Evolutionary conservation across 352 stramenopile species (phyloP).

Genomic region (Globisporangium middletonii): DNA sequence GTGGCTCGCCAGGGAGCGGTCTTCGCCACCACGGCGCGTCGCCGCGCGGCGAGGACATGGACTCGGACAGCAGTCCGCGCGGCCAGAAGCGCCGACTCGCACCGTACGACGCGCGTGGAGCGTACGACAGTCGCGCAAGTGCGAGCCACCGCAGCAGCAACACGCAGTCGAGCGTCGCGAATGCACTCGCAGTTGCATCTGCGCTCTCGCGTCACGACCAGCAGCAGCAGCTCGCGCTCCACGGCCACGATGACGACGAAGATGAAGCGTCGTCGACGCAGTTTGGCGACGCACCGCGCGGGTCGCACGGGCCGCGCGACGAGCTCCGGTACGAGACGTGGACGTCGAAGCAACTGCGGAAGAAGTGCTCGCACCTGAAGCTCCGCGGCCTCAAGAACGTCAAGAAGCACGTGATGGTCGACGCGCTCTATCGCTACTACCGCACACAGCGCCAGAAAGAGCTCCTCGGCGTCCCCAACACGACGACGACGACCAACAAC

Average conservation of each 20-base stretch:
- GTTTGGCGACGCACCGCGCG: slow-evolving; percentile 30
- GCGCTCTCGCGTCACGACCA: not conserved
- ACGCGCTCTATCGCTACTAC: slow-evolving; percentile 75
- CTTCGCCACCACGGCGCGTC: not conserved
- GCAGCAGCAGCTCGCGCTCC: slow-evolving; percentile 13
- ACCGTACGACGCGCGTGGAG: slow-evolving; percentile 19
- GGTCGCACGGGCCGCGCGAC: slow-evolving; percentile 46
- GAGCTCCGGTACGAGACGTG: slow-evolving; percentile 71
- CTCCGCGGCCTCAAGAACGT: slow-evolving; percentile 78
- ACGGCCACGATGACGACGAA: slow-evolving; percentile 7
- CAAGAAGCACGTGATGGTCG: slow-evolving; percentile 85
- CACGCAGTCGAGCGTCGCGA: slow-evolving; percentile 6
- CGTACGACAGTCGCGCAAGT: not conserved
- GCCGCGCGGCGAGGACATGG: slow-evolving; percentile 2
- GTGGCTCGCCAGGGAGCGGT: not conserved
- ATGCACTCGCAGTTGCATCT: slow-evolving; percentile 2
- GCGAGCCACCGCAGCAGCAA: not conserved
- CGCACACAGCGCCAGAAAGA: slow-evolving; percentile 56
- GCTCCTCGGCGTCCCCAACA: slow-evolving; percentile 6
- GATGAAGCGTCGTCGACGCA: slow-evolving; percentile 13
- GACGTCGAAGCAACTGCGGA: slow-evolving; percentile 77
- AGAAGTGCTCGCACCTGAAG: slow-evolving; percentile 79
- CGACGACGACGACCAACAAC: no score
- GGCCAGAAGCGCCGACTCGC: slow-evolving; percentile 36
- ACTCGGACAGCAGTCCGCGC: slow-evolving; percentile 14